Conservation (phyloP, 208 protist genomes). For the Trypanosoma theileri region DNA sequence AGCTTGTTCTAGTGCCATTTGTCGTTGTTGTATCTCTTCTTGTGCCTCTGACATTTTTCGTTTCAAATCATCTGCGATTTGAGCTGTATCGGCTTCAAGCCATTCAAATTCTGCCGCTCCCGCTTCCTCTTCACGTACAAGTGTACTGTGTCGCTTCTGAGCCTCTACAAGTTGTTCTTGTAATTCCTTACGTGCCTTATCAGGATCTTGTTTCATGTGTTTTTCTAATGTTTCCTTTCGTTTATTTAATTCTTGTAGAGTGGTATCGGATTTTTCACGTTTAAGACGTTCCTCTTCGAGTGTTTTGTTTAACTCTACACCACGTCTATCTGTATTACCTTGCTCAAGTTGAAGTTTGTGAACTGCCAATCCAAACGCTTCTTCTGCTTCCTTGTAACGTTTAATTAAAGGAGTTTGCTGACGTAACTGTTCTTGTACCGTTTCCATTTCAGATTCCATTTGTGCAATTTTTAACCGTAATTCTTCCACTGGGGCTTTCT, state of each 20-base stretch:
- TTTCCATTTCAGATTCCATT: constrained; percentile 48
- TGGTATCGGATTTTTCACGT: constrained; percentile 32
- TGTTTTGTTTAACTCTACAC: constrained; percentile 43
- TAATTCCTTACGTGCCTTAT: constrained; percentile 42
- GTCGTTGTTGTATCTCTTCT: constrained; percentile 58
- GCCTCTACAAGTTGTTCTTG: constrained; percentile 55
- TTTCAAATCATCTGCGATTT: constrained; percentile 53
- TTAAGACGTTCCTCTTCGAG: constrained; percentile 33
- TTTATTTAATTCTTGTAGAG: constrained; percentile 30
- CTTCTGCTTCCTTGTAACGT: constrained; percentile 58
- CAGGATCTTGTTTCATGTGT: constrained; percentile 39
- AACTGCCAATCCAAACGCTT: constrained; percentile 44
- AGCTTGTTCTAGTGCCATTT: constrained; percentile 37
- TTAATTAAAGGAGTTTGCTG: constrained; percentile 40
- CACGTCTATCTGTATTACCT: constrained; percentile 21
- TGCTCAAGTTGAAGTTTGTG: constrained; percentile 48
- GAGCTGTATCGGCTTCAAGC: constrained; percentile 73
- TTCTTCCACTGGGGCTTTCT: constrained; percentile 51
- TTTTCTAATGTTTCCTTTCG: constrained; percentile 42
- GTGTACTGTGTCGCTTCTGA: constrained; percentile 37
- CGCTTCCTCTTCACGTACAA: constrained; percentile 51
- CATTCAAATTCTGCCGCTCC: constrained; percentile 70
- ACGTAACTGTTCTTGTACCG: constrained; percentile 43
- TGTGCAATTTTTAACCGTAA: constrained; percentile 37
- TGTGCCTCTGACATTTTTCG: constrained; percentile 53